A percentile compares a stretch with the other conserved stretches of the same genome.
These are phyloP conservation scores for Meyerozyma guilliermondii DNA, from an alignment of 1,139 yeast genomes.

Conservation along the genomic window DNA sequence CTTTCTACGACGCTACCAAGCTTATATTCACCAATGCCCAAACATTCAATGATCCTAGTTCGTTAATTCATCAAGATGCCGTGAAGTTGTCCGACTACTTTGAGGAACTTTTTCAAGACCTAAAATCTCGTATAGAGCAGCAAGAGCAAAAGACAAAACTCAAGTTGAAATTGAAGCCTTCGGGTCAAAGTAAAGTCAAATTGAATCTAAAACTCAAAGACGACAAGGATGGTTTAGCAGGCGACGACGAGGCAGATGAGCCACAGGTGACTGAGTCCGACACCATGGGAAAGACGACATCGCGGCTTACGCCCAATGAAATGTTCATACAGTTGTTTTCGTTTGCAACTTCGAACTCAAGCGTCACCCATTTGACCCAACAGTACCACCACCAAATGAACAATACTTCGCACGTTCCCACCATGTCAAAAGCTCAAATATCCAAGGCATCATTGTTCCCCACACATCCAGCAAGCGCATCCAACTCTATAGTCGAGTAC, in stretches of 20 bases:
- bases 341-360: constrained; percentile 32
- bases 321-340: constrained; percentile 33
- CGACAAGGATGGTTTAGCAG: constrained; percentile 15
- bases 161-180: constrained; percentile 24
- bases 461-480: constrained; percentile 6
- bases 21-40: constrained; percentile 56
- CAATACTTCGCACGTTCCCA: constrained; percentile 3
- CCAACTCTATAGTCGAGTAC: constrained; percentile 34
- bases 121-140: constrained; percentile 16
- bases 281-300: constrained; percentile 24
- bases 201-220: constrained; percentile 19
- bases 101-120: constrained; percentile 22
- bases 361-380: constrained; percentile 7
- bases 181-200: constrained; percentile 16
- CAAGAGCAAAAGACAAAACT: constrained; percentile 11
- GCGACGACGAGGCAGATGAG: constrained; percentile 13
- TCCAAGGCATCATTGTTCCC: constrained; percentile 8
- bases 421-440: constrained; percentile 5
- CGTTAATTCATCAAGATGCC: constrained; percentile 56
- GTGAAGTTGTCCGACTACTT: constrained; percentile 35
- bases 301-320: constrained; percentile 19
- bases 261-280: constrained; percentile 7
- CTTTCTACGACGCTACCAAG: constrained; percentile 43
- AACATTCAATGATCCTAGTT: constrained; percentile 50
- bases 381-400: constrained; percentile 10